These are phyloP conservation scores for Xanthoconium purpureum DNA, from an alignment of 768 basidiomycete genomes.

Conservation along the genomic window DNA sequence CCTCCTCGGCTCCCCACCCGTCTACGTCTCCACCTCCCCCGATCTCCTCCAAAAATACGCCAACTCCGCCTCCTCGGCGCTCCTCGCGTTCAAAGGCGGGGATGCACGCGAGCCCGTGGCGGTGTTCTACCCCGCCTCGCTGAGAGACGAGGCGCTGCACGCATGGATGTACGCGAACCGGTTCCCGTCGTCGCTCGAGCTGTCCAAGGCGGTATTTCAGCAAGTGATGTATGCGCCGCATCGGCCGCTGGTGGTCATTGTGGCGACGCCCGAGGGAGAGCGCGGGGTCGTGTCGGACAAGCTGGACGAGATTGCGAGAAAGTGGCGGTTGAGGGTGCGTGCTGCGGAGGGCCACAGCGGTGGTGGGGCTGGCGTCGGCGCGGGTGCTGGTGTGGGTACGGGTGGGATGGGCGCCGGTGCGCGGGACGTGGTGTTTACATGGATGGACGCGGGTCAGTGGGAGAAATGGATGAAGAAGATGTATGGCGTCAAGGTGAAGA, in stretches of 20 bases:
- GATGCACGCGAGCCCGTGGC: slow-evolving; percentile 47
- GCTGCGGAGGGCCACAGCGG: not conserved
- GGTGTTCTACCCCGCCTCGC: slow-evolving; percentile 30
- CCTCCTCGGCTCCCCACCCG: slow-evolving; percentile 46
- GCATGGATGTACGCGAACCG: slow-evolving; percentile 67
- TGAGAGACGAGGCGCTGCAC: slow-evolving; percentile 24
- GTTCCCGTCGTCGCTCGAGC: slow-evolving; percentile 69
- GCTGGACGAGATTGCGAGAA: slow-evolving; percentile 50
- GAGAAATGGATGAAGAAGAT: slow-evolving; percentile 86
- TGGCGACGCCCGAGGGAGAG: slow-evolving; percentile 40
- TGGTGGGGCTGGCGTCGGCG: not conserved
- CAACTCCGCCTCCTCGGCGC: slow-evolving; percentile 47
- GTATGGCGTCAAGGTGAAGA: slow-evolving; percentile 60
- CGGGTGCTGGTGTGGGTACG: slow-evolving; percentile 18
- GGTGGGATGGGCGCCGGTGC: slow-evolving; percentile 9
- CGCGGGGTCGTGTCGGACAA: slow-evolving; percentile 44
- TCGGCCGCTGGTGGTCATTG: slow-evolving; percentile 76
- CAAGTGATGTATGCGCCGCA: slow-evolving; percentile 81
- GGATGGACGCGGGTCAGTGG: slow-evolving; percentile 89
- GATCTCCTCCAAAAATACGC: slow-evolving; percentile 34
- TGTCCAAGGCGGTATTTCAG: slow-evolving; percentile 77
- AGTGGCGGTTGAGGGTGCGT: slow-evolving; percentile 47
- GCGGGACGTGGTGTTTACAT: slow-evolving; percentile 74
- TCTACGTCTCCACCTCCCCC: slow-evolving; percentile 40
- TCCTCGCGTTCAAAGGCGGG: slow-evolving; percentile 67